Evolutionary conservation across 2,329 filamentous ascomycete genomes (phyloP).

Genomic region (Parascedosporium putredinis): DNA sequence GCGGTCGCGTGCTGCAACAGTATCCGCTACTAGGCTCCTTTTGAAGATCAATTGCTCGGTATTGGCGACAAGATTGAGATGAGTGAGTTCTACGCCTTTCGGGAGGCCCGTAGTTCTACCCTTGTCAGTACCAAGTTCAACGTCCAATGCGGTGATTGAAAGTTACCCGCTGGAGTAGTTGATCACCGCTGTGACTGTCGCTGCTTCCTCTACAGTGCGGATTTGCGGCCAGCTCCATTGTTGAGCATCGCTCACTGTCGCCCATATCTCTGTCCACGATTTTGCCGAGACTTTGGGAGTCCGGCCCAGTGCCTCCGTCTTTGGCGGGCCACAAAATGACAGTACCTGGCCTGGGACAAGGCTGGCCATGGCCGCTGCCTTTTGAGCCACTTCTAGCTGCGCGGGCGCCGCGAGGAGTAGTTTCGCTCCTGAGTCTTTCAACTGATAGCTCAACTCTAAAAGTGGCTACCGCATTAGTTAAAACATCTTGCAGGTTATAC

Average conservation of each 20-base stretch:
- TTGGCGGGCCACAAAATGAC: not conserved
- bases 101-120: slow-evolving; percentile 41
- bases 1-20: not conserved
- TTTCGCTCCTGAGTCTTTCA: slow-evolving; percentile 2
- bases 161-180: slow-evolving; percentile 2
- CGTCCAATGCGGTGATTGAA: slow-evolving; percentile 15
- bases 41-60: slow-evolving; percentile 38
- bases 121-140: slow-evolving; percentile 37
- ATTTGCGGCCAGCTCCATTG: not conserved
- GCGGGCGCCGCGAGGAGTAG: not conserved
- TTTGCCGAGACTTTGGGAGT: not conserved
- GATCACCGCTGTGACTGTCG: not conserved
- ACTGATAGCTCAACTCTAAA: not conserved
- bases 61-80: slow-evolving; percentile 39
- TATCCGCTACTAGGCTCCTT: slow-evolving; percentile 20
- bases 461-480: not conserved
- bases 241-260: not conserved
- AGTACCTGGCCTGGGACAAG: not conserved
- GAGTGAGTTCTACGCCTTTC: slow-evolving; percentile 39
- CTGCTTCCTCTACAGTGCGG: not conserved
- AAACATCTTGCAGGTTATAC: too few species aligned
- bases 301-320: not conserved
- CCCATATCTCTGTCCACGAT: not conserved
- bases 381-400: not conserved
- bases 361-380: not conserved